Base-by-base conservation (phyloP, 371 early-diverging fungal genomes). In the Zopfochytrium polystomum region DNA sequence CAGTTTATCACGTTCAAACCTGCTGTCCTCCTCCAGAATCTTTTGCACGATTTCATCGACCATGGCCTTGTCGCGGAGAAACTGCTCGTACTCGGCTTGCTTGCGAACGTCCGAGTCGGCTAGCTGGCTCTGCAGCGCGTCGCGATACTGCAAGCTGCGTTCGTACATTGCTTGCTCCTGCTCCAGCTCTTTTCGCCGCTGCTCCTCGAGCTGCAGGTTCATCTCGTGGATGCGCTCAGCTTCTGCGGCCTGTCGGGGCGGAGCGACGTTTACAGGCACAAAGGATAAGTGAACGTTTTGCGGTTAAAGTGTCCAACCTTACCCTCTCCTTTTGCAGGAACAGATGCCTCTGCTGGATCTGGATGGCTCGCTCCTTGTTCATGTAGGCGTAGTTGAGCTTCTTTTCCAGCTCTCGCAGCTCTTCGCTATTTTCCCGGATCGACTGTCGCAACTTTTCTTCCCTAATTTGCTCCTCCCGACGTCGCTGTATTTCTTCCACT, bases 351-450 rank as follows among this genome's bases (percentile, higher is more conserved):
- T 81, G 70, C 55, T 77, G 62, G n/a, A 77, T 55, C 66, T 81
- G 81, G 31, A 75, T 50, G 18, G 75, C 58, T 7, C 81, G 67
- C 60, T 80, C 80, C 59, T 80, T 76, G 63, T 80, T 78, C 73
- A 74, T 77, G 57, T 79, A 79, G 0, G 80, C 81, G 47, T 73
- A 66, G 50, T 76, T 72, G 45, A 80, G 68, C 68, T 78, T 76
- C 51, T 68, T 71, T 54, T 80, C 79, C 31, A 81, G 64, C 27
- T 76, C 75, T 7, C 79, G 63, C 7, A 81, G 65, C 65, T 81
- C 80, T 9, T 58, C 58, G 62, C 73, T 71, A 48, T 73, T 78
- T 48, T 77, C 74, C 26, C 73, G 67, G 43, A 81, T 77, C 18
- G 61, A 55, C 60, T 80, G 80, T 15, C 76, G 65, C 58, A 69